A percentile compares a stretch with the other conserved stretches of the same genome.
Conservation (phyloP, 495 filamentous ascomycete species). For the Aspergillus affinis region DNA sequence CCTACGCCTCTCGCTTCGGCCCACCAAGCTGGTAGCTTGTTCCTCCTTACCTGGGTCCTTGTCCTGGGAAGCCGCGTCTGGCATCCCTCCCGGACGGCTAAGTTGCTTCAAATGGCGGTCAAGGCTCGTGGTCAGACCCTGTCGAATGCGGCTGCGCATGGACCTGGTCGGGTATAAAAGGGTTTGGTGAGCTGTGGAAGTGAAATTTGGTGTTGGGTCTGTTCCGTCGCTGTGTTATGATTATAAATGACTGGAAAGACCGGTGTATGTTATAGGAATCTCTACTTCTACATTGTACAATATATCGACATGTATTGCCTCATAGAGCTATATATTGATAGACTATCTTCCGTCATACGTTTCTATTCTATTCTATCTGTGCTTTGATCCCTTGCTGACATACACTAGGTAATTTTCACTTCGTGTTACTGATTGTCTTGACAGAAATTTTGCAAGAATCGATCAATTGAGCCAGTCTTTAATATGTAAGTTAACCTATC, state of each 20-base stretch:
- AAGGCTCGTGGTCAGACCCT: constrained; percentile 37
- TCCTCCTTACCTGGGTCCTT: constrained; percentile 77
- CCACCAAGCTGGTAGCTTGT: constrained; percentile 89
- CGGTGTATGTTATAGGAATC: constrained; percentile 13
- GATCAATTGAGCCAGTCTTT: no score
- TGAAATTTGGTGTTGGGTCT: background rate
- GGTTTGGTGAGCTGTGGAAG: background rate
- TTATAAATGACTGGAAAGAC: constrained; percentile 5
- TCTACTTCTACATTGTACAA: constrained; percentile 23
- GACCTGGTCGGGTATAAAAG: constrained; percentile 30
- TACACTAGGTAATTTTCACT: no score
- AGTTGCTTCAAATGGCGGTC: constrained; percentile 45
- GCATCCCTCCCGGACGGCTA: constrained; percentile 51
- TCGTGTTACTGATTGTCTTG: no score
- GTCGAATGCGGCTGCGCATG: constrained; percentile 26
- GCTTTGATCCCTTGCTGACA: background rate
- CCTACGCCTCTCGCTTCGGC: constrained; percentile 83
- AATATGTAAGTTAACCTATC: no score
- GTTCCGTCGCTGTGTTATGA: constrained; percentile 3
- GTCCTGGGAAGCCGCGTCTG: constrained; percentile 67
- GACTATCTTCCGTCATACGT: constrained; percentile 3
- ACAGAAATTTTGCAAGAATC: no score
- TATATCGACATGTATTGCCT: constrained; percentile 8
- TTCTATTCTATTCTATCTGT: background rate
- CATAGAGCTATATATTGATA: background rate